Conservation (phyloP, 2,329 filamentous ascomycete species). For the Hypoxylon sp. region DNA sequence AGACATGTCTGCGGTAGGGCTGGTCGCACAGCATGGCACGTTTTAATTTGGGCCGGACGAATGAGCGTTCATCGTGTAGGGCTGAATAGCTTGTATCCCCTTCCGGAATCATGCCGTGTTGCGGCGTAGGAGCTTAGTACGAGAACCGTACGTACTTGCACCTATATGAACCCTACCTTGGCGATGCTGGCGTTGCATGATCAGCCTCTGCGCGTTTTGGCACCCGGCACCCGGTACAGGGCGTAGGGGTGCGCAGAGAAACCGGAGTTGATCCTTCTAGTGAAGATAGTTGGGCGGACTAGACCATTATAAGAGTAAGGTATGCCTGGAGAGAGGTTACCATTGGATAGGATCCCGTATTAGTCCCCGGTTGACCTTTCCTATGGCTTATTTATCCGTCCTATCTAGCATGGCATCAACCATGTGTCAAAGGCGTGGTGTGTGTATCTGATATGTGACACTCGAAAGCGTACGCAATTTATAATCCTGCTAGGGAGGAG, state of each 20-base stretch:
- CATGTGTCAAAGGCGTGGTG: not conserved
- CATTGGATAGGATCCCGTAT: conserved; percentile 25
- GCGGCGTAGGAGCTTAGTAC: conserved; percentile 11
- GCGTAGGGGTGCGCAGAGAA: not conserved
- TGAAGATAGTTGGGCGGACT: not conserved
- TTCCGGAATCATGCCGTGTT: conserved; percentile 11
- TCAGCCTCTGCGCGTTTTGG: conserved; percentile 1
- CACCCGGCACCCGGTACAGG: not conserved
- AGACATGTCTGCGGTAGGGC: not conserved
- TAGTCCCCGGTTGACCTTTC: not conserved
- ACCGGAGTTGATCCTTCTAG: conserved; percentile 10
- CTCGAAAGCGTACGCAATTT: not conserved
- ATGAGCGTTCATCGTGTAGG: conserved; percentile 4
- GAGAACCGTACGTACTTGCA: not conserved
- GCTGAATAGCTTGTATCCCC: conserved; percentile 14
- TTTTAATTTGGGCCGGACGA: conserved; percentile 9
- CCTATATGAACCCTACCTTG: conserved; percentile 9
- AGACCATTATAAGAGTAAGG: not conserved
- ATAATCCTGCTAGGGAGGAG: not conserved
- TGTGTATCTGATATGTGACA: conserved; percentile 7
- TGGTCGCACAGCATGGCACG: conserved; percentile 12
- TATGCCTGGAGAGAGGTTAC: not conserved
- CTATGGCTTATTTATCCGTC: not conserved
- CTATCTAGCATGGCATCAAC: not conserved
- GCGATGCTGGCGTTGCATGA: conserved; percentile 5